Base-by-base conservation (phyloP, 306 rosid genomes). In the Sesbania bispinosa region DNA sequence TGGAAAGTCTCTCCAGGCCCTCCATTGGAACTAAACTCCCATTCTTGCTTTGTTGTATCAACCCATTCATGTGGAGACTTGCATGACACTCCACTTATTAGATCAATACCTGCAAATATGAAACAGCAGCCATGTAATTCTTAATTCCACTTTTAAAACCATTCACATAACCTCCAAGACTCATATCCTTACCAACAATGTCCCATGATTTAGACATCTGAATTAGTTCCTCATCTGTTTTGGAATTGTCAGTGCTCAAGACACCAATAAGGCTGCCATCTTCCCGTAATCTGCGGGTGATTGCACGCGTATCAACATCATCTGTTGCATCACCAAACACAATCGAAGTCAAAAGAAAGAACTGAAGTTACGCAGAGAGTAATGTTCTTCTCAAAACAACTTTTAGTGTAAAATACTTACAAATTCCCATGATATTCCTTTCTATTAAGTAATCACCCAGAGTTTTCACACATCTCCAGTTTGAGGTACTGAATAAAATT, bases 211-310 rank as follows among this genome's bases (percentile, higher is more conserved):
- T 88, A 47, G 98, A 89, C 86, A 87, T 75, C 62, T 82, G 80
- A 77, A 94, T 76, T 59, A 94, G 89, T 64, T 91, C 97, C n/a
- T 91, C 83, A 3, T 94, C 92, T 19, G 96, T 62, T 86, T 89
- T 94, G 21, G 85, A 79, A 77, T 82, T 74, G 76, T 94, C 96
- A 0, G 99, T 85, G 85, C 96, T 91, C 88, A 94, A 85, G 55
- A 87, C 96, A 73, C 99, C 99, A 26, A 94, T 83, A 63, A 94
- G 97, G 69, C 99, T 94, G 39, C 99, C 99, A 83, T 94, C 96
- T 79, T 91, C 83, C 71, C 97, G 83, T 75, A 94, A 78, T 71
- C 99, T 78, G 26, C 97, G 97, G 30, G 98, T 90, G 79, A 94
- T 91, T 67, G 95, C 96, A 19, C 98, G 92, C 1, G 98, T 89